Conservation (phyloP, 2,329 filamentous ascomycete genomes). For the Ceratocystis alfenasii region DNA sequence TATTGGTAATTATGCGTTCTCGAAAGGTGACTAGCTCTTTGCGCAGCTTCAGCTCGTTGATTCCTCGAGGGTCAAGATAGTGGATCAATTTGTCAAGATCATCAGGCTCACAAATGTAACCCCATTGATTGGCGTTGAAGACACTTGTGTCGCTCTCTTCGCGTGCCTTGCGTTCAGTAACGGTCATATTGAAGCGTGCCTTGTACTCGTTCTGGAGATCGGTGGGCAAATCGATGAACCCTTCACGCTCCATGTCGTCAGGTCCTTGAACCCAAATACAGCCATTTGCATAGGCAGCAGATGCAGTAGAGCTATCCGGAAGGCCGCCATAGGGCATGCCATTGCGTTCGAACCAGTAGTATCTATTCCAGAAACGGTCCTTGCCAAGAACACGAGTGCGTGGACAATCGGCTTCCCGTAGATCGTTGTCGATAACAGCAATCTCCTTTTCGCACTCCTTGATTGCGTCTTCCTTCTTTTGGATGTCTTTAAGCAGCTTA, state of each 20-base stretch:
- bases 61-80: conserved; percentile 80
- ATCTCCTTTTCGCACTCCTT: conserved; percentile 77
- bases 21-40: conserved; percentile 74
- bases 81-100: conserved; percentile 66
- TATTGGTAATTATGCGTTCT: conserved; percentile 63
- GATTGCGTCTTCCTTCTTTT: conserved; percentile 71
- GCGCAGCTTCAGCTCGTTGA: conserved; percentile 73
- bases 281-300: conserved; percentile 82
- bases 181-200: conserved; percentile 65
- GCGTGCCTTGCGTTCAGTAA: conserved; percentile 68
- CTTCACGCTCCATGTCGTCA: conserved; percentile 72
- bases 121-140: conserved; percentile 71
- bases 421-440: conserved; percentile 72
- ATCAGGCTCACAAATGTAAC: conserved; percentile 72
- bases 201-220: conserved; percentile 66
- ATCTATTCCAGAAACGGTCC: conserved; percentile 95
- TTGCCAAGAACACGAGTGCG: conserved; percentile 81
- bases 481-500: conserved; percentile 77
- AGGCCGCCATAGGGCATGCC: conserved; percentile 92
- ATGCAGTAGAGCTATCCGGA: conserved; percentile 74
- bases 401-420: conserved; percentile 87
- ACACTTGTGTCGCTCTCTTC: conserved; percentile 80
- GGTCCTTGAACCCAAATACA: conserved; percentile 95
- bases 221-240: conserved; percentile 67
- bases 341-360: conserved; percentile 98